Conservation (phyloP, 352 stramenopile genomes). For the Pythium grandisporangium region DNA sequence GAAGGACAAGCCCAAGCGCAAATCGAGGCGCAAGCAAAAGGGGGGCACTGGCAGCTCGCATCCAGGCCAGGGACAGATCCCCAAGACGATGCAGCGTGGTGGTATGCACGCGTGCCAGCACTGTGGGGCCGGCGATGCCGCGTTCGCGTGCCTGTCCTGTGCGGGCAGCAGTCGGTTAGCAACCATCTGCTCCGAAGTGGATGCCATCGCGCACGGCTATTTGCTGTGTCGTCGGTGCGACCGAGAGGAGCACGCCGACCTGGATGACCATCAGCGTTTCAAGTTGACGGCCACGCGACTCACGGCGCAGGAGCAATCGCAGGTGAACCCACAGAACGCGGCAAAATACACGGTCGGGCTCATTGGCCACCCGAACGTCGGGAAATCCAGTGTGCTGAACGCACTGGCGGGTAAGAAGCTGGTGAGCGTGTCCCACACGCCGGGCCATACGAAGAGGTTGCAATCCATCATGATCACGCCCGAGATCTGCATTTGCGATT, state of each 20-base stretch:
- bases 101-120: conserved; percentile 49
- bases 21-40: conserved; percentile 45
- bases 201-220: conserved; percentile 52
- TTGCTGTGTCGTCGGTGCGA: conserved; percentile 63
- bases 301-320: conserved; percentile 18
- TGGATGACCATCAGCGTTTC: conserved; percentile 43
- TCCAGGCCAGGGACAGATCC: conserved; percentile 5
- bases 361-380: conserved; percentile 86
- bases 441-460: conserved; percentile 80
- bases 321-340: conserved; percentile 27
- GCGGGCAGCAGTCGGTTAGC: no score
- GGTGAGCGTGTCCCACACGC: conserved; percentile 80
- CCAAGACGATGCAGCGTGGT: conserved; percentile 5
- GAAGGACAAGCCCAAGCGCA: conserved; percentile 22
- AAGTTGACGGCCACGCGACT: conserved; percentile 16
- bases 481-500: conserved; percentile 83
- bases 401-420: conserved; percentile 81
- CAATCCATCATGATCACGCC: conserved; percentile 78
- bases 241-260: conserved; percentile 49
- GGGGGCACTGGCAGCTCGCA: conserved; percentile 3
- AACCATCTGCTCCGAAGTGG: conserved; percentile 11
- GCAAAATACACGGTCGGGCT: conserved; percentile 73
- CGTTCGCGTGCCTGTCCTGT: conserved; percentile 60
- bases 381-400: conserved; percentile 84
- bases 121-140: conserved; percentile 54